Percentiles rank a stretch among this genome's conserved stretches.
Evolutionary conservation across 352 stramenopile species (phyloP).

Genomic region (Phytopythium mirpurense): DNA sequence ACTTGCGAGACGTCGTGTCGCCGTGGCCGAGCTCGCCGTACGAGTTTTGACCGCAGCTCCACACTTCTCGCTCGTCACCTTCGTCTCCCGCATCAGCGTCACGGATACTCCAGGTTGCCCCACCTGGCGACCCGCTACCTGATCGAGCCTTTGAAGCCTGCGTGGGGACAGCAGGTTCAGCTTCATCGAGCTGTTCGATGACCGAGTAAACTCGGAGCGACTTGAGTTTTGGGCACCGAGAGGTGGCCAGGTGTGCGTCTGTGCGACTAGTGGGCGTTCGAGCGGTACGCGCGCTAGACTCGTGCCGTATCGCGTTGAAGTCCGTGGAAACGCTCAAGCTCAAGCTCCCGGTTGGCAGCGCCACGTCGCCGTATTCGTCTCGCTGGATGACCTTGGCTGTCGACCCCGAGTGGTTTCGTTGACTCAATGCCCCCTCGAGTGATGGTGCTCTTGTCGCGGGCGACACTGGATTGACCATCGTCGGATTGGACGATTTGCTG

Average conservation of each 20-base stretch:
- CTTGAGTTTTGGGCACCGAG: conserved; percentile 46
- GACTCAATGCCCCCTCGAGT: neutral
- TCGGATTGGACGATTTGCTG: neutral
- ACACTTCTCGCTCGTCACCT: conserved; percentile 82
- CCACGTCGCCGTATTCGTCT: conserved; percentile 35
- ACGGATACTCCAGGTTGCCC: neutral
- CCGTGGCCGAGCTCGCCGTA: conserved; percentile 91
- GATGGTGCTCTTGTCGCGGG: neutral
- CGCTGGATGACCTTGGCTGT: neutral
- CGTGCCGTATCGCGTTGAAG: conserved; percentile 18
- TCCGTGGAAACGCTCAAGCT: conserved; percentile 29
- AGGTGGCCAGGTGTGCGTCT: conserved; percentile 15
- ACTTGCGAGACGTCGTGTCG: conserved; percentile 84
- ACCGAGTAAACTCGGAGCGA: conserved; percentile 32
- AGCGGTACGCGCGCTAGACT: conserved; percentile 5
- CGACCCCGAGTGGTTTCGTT: neutral
- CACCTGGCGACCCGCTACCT: neutral
- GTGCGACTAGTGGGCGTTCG: conserved; percentile 9
- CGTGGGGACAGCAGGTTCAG: neutral
- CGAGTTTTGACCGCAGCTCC: conserved; percentile 93
- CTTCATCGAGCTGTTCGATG: conserved; percentile 35
- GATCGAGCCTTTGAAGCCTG: neutral
- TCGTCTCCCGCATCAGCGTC: conserved; percentile 11
- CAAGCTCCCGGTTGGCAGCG: conserved; percentile 13
- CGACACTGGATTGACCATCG: neutral